Conservation (phyloP, 2,329 filamentous ascomycete genomes). For the Aspergillus costaricaensis region DNA sequence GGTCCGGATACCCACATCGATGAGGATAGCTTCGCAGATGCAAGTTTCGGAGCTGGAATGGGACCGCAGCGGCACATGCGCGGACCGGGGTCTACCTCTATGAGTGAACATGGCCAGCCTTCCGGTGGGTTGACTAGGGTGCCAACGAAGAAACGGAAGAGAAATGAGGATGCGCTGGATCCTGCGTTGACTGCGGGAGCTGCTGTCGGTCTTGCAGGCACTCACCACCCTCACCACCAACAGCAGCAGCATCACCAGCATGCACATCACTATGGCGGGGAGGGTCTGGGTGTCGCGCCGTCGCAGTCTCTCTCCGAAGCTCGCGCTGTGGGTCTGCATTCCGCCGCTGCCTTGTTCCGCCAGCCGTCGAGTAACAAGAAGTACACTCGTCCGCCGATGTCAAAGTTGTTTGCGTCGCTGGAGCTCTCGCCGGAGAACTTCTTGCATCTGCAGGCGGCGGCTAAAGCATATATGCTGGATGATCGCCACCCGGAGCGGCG, state of each 20-base stretch:
- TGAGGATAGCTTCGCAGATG: constrained; percentile 43
- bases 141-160: constrained; percentile 44
- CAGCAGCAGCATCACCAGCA: constrained; percentile 30
- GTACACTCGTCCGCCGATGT: constrained; percentile 60
- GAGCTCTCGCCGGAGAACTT: constrained; percentile 60
- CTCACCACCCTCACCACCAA: constrained; percentile 28
- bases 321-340: constrained; percentile 54
- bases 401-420: constrained; percentile 58
- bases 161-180: constrained; percentile 42
- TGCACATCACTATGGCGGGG: constrained; percentile 31
- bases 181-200: constrained; percentile 34
- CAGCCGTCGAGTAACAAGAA: constrained; percentile 55
- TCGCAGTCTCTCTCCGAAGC: constrained; percentile 46
- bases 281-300: constrained; percentile 37
- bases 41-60: constrained; percentile 33
- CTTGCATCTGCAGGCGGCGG: constrained; percentile 56
- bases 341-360: constrained; percentile 56
- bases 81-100: constrained; percentile 23
- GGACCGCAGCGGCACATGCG: constrained; percentile 30
- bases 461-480: constrained; percentile 60
- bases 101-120: constrained; percentile 31
- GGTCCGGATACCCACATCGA: constrained; percentile 41
- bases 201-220: constrained; percentile 26
- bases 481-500: constrained; percentile 56
- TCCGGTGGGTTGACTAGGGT: constrained; percentile 34